These are phyloP conservation scores for Torulaspora indica DNA, from an alignment of 805 yeast genomes.

Conservation along the genomic window DNA sequence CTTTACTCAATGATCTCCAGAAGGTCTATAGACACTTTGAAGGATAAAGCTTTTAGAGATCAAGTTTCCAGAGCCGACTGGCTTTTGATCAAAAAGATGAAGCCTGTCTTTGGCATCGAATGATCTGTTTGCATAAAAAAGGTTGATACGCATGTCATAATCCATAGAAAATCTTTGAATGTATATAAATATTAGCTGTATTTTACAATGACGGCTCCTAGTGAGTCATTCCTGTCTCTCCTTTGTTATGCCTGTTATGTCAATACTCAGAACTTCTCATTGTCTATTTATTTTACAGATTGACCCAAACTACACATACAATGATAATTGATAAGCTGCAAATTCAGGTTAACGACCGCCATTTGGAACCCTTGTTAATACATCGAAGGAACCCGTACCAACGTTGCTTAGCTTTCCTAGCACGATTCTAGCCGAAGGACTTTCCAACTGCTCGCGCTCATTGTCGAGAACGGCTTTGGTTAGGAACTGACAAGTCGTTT, in stretches of 20 bases:
- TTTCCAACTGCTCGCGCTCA: slow-evolving; percentile 78
- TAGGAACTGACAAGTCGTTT: slow-evolving; percentile 95
- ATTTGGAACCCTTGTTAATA: slow-evolving; percentile 43
- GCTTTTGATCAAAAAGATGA: slow-evolving; percentile 83
- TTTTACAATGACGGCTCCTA: not conserved
- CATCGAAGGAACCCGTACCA: slow-evolving; percentile 95
- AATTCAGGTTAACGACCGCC: not conserved
- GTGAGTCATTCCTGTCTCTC: slow-evolving; percentile 1
- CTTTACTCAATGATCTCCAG: slow-evolving; percentile 87
- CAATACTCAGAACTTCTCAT: not conserved
- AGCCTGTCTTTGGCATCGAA: slow-evolving; percentile 78
- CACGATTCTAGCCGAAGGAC: slow-evolving; percentile 92
- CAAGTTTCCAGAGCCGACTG: slow-evolving; percentile 93
- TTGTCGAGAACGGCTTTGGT: slow-evolving; percentile 94
- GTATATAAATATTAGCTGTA: slow-evolving; percentile 3
- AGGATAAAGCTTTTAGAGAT: slow-evolving; percentile 96
- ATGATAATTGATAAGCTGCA: not conserved
- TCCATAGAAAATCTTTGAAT: not conserved
- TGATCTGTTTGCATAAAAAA: slow-evolving; percentile 17
- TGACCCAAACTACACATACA: not conserved
- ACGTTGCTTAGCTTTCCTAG: slow-evolving; percentile 84
- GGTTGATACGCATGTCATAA: not conserved
- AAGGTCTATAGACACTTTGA: slow-evolving; percentile 91
- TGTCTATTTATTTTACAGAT: not conserved
- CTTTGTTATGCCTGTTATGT: not conserved